Evolutionary conservation across 2,329 filamentous ascomycete species (phyloP), one percentile per base, ranked within the genome.

Genomic region (Aspergillus quadricinctus): DNA sequence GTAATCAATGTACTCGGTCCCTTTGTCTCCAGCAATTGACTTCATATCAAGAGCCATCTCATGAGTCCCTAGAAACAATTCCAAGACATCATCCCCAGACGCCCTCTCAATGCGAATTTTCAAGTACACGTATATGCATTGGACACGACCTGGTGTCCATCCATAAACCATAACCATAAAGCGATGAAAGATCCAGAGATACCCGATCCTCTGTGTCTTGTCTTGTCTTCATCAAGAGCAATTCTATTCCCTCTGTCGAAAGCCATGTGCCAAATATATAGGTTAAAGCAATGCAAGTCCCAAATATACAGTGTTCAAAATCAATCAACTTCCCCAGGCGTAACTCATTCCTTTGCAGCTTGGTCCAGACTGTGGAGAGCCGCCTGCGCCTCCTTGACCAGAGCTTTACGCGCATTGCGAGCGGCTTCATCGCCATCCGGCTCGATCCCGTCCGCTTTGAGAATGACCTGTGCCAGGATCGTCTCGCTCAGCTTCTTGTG

Each of bases 361-460:
- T 65, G 61, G 61, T 79, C 77, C 55, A 80, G 57, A 49, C 63
- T 63, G 48, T 64, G 70, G 52, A 78, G 64, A n/a, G 68, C 61
- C 19, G 60, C 64, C 61, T 80, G 75, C 9, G 75, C 71, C 57
- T 78, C 74, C 52, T 68, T 73, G 45, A 79, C 72, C 40, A 80
- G 64, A 6, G 69, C 71, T 56, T 70, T 77, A 61, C 70, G 71
- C 61, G 86, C 83, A 46, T 78, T 69, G 8, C 78, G 75, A 51
- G 81, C 69, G 5, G 86, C 79, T 58, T 85, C 83, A 5, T 80
- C 71, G 70, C 89, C 86, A 64, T 95, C 90, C 3, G 79, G 77
- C 61, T 94, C 88, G 11, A 97, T 76, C 6, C 89, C 84, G 65
- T 92, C 88, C 4, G 95, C 72, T 81, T 78, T 78, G 55, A 80